Evolutionary conservation across 495 filamentous ascomycete genomes (phyloP).

Genomic region (Penicillium longicatenatum): DNA sequence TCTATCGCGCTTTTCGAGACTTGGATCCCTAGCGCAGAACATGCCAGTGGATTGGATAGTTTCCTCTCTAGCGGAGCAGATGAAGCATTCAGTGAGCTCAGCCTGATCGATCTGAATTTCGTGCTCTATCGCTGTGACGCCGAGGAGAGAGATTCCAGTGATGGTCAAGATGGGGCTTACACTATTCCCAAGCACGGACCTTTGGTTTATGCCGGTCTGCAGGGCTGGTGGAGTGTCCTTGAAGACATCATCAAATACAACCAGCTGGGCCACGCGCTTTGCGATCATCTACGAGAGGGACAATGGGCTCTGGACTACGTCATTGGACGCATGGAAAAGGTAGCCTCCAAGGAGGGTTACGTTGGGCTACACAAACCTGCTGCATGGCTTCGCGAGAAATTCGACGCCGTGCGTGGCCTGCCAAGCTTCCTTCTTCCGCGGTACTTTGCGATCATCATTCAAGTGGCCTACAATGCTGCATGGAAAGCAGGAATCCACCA

Average conservation of each 20-base stretch:
- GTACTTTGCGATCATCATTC: conserved; percentile 88
- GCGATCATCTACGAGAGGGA: conserved; percentile 87
- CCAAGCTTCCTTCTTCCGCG: conserved; percentile 89
- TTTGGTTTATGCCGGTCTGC: conserved; percentile 92
- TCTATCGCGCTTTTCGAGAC: conserved; percentile 96
- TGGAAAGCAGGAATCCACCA: conserved; percentile 76
- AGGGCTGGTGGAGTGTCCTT: conserved; percentile 97
- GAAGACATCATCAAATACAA: conserved; percentile 85
- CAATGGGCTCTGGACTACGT: conserved; percentile 96
- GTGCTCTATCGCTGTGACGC: conserved; percentile 88
- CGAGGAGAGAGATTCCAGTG: conserved; percentile 83
- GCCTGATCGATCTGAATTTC: conserved; percentile 85
- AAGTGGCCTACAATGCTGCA: conserved; percentile 82
- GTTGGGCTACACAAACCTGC: conserved; percentile 62
- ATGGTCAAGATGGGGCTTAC: conserved; percentile 83
- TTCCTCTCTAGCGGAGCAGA: conserved; percentile 81
- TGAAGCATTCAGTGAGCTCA: conserved; percentile 72
- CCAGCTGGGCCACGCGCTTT: conserved; percentile 88
- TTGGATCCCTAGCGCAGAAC: conserved; percentile 83
- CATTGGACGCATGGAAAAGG: conserved; percentile 72
- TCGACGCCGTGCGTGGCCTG: conserved; percentile 77
- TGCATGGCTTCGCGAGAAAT: conserved; percentile 79
- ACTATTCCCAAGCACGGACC: conserved; percentile 79
- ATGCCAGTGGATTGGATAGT: conserved; percentile 75
- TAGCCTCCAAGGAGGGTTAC: conserved; percentile 61